phyloP scores from a whole-genome alignment of 2,329 filamentous ascomycete genomes.

The Alternaria brassicicola region DNA sequence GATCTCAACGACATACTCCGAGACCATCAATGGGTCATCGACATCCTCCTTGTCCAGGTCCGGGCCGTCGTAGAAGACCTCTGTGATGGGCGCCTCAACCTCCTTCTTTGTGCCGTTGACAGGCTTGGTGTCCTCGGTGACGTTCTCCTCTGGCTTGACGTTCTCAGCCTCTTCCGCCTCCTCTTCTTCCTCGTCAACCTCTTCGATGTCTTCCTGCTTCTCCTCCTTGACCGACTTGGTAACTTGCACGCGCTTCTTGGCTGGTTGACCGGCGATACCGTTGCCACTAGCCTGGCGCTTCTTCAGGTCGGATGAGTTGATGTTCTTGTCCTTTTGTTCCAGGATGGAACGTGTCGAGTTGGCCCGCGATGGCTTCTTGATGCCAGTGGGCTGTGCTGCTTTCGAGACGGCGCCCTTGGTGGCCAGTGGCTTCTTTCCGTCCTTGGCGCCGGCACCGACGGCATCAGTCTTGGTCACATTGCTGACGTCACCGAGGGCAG shows the following conservation, averaged over 20 bases:
- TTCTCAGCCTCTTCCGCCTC: conserved; percentile 63
- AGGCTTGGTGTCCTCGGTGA: conserved; percentile 52
- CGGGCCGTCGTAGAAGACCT: conserved; percentile 43
- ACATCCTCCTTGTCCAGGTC: conserved; percentile 85
- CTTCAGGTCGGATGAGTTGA: conserved; percentile 65
- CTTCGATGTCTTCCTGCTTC: conserved; percentile 56
- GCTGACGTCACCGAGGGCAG: conserved; percentile 90
- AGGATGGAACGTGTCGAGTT: conserved; percentile 68
- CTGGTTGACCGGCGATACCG: conserved; percentile 65
- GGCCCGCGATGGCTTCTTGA: conserved; percentile 72
- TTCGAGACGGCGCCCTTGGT: conserved; percentile 77
- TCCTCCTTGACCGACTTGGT: conserved; percentile 60
- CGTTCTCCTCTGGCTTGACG: conserved; percentile 58
- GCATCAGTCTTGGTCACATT: conserved; percentile 82
- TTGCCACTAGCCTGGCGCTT: conserved; percentile 78
- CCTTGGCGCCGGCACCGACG: conserved; percentile 48
- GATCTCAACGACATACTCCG: conserved; percentile 95
- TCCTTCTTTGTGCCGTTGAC: conserved; percentile 25
- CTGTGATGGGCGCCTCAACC: conserved; percentile 28
- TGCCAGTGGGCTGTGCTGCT: conserved; percentile 75
- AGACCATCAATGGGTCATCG: conserved; percentile 96
- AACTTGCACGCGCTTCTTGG: conserved; percentile 71
- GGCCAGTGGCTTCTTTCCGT: conserved; percentile 72
- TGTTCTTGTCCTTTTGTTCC: conserved; percentile 73
- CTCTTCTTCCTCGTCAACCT: conserved; percentile 60